Evolutionary conservation across 2,329 filamentous ascomycete species (phyloP).

Genomic region (Sarocladium brachiariae): DNA sequence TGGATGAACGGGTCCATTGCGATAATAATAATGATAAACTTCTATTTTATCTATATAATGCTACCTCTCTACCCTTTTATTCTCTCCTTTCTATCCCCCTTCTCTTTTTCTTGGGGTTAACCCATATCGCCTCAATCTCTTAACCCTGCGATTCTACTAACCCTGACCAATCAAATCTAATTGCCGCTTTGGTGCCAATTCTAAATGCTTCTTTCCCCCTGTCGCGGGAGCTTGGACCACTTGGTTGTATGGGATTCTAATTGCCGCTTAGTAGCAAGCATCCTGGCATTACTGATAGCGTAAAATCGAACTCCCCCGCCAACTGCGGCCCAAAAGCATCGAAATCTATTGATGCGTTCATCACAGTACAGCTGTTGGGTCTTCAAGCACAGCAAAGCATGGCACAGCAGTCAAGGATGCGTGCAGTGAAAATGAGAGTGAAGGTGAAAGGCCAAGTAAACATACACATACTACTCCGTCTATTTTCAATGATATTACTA

Average conservation of each 20-base stretch:
- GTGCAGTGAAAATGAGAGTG: too few species aligned
- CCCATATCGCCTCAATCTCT: not conserved
- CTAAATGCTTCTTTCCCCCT: slow-evolving; percentile 3
- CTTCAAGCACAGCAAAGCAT: too few species aligned
- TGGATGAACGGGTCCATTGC: not conserved
- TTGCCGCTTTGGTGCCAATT: slow-evolving; percentile 1
- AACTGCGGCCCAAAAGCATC: too few species aligned
- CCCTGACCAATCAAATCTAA: slow-evolving; percentile 1
- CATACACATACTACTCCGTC: too few species aligned
- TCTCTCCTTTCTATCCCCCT: not conserved
- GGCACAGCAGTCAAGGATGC: too few species aligned
- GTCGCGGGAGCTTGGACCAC: not conserved
- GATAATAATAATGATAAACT: too few species aligned
- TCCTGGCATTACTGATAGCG: slow-evolving; percentile 1
- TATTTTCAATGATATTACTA: too few species aligned
- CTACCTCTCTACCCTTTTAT: not conserved
- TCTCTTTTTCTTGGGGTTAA: not conserved
- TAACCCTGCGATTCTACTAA: slow-evolving; percentile 1
- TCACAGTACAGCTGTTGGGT: too few species aligned
- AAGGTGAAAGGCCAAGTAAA: too few species aligned
- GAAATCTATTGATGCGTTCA: too few species aligned
- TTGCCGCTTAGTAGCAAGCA: slow-evolving; percentile 2
- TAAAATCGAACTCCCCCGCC: too few species aligned
- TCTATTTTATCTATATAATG: not conserved
- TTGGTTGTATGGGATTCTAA: slow-evolving; percentile 2